Conservation (phyloP, 2,329 filamentous ascomycete genomes). For the Penicillium sp. region DNA sequence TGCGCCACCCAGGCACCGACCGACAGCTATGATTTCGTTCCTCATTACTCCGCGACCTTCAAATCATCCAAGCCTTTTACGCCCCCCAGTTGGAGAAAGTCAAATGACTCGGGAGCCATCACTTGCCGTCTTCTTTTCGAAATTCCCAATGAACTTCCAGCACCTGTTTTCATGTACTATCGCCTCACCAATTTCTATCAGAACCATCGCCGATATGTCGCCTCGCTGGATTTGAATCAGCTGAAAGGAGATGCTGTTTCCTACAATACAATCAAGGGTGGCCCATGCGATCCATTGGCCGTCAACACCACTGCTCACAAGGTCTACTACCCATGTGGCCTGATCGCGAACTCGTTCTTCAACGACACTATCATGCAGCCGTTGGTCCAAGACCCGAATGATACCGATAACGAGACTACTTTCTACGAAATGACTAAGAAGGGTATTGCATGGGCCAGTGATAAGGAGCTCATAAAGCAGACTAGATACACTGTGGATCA, state of each 20-base stretch:
- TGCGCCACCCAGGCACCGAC: slow-evolving; percentile 60
- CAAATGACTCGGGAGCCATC: slow-evolving; percentile 41
- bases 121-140: slow-evolving; percentile 72
- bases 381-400: slow-evolving; percentile 37
- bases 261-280: slow-evolving; percentile 58
- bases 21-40: slow-evolving; percentile 30
- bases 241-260: slow-evolving; percentile 67
- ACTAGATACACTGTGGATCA: slow-evolving; percentile 62
- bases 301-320: slow-evolving; percentile 52
- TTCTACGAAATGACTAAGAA: slow-evolving; percentile 71
- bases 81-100: slow-evolving; percentile 30
- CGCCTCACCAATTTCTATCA: slow-evolving; percentile 97
- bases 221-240: slow-evolving; percentile 79
- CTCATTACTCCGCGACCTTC: slow-evolving; percentile 63
- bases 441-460: slow-evolving; percentile 82
- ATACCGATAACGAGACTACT: slow-evolving; percentile 44
- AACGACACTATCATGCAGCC: slow-evolving; percentile 82
- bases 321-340: slow-evolving; percentile 87
- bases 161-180: slow-evolving; percentile 91
- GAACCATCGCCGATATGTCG: slow-evolving; percentile 94
- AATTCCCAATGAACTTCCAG: slow-evolving; percentile 71
- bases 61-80: slow-evolving; percentile 49
- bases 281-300: slow-evolving; percentile 72
- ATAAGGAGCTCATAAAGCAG: slow-evolving; percentile 71
- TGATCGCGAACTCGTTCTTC: slow-evolving; percentile 96